These are phyloP conservation scores for Nakazawaea holstii DNA, from an alignment of 805 yeast species.

Conservation along the genomic window DNA sequence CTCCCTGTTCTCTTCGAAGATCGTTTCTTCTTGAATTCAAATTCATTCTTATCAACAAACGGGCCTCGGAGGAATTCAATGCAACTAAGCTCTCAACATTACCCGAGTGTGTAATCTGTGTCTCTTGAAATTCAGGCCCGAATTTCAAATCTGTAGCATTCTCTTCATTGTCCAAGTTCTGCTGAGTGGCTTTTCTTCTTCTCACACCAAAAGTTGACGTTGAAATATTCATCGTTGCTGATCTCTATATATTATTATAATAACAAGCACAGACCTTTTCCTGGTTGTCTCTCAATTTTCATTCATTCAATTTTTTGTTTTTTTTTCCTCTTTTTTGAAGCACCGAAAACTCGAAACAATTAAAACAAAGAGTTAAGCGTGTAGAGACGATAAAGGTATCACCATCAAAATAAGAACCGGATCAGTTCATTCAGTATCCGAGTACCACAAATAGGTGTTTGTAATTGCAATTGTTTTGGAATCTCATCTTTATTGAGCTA, in stretches of 20 bases:
- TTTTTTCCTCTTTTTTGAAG: background rate
- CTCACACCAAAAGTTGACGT: slow-evolving; percentile 84
- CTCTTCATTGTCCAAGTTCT: slow-evolving; percentile 79
- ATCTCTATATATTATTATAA: too few species aligned
- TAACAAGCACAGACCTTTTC: background rate
- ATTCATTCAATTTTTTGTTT: background rate
- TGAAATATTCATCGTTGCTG: slow-evolving; percentile 66
- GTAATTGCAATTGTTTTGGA: too few species aligned
- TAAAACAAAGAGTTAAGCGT: too few species aligned
- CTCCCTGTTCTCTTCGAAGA: slow-evolving; percentile 27
- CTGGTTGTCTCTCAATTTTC: background rate
- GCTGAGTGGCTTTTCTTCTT: slow-evolving; percentile 54
- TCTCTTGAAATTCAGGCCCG: slow-evolving; percentile 88
- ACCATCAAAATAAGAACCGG: too few species aligned
- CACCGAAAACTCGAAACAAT: too few species aligned
- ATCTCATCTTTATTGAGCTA: too few species aligned
- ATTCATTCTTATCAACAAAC: slow-evolving; percentile 87
- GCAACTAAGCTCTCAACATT: slow-evolving; percentile 73
- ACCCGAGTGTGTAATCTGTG: slow-evolving; percentile 79
- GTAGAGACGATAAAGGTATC: too few species aligned
- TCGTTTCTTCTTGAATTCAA: slow-evolving; percentile 58
- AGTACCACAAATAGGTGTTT: too few species aligned
- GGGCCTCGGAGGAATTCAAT: slow-evolving; percentile 82
- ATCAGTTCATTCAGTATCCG: too few species aligned
- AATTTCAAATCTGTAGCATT: slow-evolving; percentile 82